Base-by-base conservation (phyloP, 306 rosid species). In the Inga laurina region DNA sequence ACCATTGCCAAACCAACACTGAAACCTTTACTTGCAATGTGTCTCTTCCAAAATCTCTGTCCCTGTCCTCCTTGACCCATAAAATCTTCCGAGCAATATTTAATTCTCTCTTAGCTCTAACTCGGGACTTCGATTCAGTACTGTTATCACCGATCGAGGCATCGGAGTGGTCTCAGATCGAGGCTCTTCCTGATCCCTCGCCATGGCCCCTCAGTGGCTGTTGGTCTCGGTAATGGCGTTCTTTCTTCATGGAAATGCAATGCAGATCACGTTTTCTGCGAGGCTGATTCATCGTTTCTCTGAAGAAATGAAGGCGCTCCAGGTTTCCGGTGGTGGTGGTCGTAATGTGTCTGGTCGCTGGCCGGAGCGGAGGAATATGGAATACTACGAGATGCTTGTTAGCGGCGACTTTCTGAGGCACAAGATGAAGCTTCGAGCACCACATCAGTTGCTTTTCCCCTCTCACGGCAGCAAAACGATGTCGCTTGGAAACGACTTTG, bases 401-500 rank as follows among this genome's bases (percentile, higher is more conserved):
- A 66, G 45, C n/a, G 76, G 76, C 66, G 99, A 95, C 66, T 82
- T 91, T 76, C 91, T 79, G 70, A 85, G 91, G 82, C 96, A 88
- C 64, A 89, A 87, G 68, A 82, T 92, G 92, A 88, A 82, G 82
- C 89, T 92, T 52, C 89, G 87, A 41, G 78, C 90, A 37, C 92
- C 81, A 56, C 90, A 85, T 70, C 89, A 91, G 89, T 81, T 91
- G 13, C 90, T 95, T 66, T 92, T 88, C 39, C 98, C 98, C 7
- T 89, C 98, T 30, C 89, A 84, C 32, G 98, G 98, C 22, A 89
- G 93, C 81, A 82, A 87, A 79, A 89, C 99, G 84, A 88, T 87
- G 88, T 89, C 91, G 82, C 82, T 90, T 8, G 99, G 99, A 32
- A 93, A 95, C 77, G 97, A 95, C 80, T 93, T 93, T 48, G 98